Percentiles rank a stretch among this genome's conserved stretches.
These are phyloP conservation scores for Jatropha multifida DNA, from an alignment of 441 rosid genomes.

Conservation along the genomic window DNA sequence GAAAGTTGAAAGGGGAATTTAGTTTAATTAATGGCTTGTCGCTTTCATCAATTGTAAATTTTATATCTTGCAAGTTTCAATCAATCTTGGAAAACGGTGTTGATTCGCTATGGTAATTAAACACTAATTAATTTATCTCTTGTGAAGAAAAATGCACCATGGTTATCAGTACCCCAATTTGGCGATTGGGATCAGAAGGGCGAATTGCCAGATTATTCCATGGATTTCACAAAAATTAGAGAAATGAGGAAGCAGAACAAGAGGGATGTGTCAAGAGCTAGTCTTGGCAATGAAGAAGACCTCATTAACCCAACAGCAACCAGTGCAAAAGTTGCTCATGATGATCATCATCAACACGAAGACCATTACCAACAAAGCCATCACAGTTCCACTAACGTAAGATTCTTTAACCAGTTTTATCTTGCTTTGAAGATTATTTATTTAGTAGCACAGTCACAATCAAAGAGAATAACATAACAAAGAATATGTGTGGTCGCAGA, in stretches of 20 bases:
- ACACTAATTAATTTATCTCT: background rate
- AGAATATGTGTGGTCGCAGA: conserved; percentile 7
- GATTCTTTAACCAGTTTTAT: conserved; percentile 30
- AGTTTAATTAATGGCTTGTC: background rate
- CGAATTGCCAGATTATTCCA: conserved; percentile 74
- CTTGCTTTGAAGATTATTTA: background rate
- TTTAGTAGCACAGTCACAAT: background rate
- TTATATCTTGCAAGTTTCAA: background rate
- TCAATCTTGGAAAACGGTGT: background rate
- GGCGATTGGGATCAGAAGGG: conserved; percentile 99
- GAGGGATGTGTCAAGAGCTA: conserved; percentile 81
- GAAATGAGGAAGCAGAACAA: conserved; percentile 94
- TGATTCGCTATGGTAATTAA: conserved; percentile 7
- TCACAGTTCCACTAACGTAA: conserved; percentile 63
- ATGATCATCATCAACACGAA: conserved; percentile 27
- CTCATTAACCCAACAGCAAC: conserved; percentile 57
- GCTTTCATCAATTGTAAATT: background rate
- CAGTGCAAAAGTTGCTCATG: conserved; percentile 30
- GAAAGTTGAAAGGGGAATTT: background rate
- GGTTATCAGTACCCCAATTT: conserved; percentile 96
- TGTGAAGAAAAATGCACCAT: conserved; percentile 61
- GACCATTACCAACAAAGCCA: conserved; percentile 42
- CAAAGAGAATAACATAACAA: background rate
- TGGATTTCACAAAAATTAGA: conserved; percentile 89
- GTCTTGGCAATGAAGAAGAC: conserved; percentile 92